Evolutionary conservation across 208 protist genomes (phyloP), one percentile per base, ranked within the genome.

Genomic region (Borovskyia barvae): DNA sequence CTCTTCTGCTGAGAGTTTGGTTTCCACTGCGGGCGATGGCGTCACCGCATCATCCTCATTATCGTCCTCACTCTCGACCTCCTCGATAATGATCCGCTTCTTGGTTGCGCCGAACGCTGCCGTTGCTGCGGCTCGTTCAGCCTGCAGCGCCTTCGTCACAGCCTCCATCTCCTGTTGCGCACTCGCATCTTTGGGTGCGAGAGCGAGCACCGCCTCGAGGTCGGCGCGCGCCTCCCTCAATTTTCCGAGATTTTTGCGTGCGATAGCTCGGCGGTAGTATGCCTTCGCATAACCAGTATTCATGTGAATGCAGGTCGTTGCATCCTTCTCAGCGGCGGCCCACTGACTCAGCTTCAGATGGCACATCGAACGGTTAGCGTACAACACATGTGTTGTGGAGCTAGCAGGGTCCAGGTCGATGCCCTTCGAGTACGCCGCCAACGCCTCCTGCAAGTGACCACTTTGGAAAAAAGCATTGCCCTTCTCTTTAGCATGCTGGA

Each of bases 391-490:
- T 11, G 81, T 77, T 15, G 68, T 55, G 22, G 61, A 9, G 59
- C 77, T 79, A 37, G 80, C 64, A 20, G 83, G 75, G 58, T 93
- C 92, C n/a, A 93, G 47, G 40, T 94, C 75, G 29, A 97, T 97
- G 47, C 87, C 92, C 6, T 51, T 66, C 12, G 77, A 83, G 66
- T 97, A 97, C 22, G 79, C 72, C 24, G 80, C 67, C 49, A 95
- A 77, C 9, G 92, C 92, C 37, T 95, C 87, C 24, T 69, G 48
- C 26, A 87, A 42, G 37, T 90, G 80, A 8, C 85, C 80, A 1
- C 59, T n/a, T 32, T 81, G 75, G 59, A 95, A 97, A 42, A 82
- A 82, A 14, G 85, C 79, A 52, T 97, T 97, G 15, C 92, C 92
- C 17, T 75, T 67, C 3, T 93, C 86, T 51, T 93, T 95, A 15